Base-by-base conservation (phyloP, 1,139 yeast genomes). In the Geotrichum macrosporum region DNA sequence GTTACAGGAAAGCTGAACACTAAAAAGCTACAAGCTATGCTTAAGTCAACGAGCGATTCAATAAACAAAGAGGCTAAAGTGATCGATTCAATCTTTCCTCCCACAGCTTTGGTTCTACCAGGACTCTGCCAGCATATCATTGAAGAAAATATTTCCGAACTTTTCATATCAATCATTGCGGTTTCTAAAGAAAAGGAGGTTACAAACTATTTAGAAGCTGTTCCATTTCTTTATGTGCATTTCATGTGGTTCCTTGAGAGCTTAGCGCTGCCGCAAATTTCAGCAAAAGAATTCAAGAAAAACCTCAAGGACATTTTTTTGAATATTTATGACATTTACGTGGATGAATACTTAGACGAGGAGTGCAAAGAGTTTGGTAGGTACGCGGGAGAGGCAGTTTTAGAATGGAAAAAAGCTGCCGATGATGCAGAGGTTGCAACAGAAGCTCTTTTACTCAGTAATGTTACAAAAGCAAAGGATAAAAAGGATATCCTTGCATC, bases 401-500 rank as follows among this genome's bases (percentile, higher is more conserved):
- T 50, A 3, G 56, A 59, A 15, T 73, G 75, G 67, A 62, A 61
- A 16, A 54, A 56, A 9, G 62, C 63, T 19, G 59, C 65, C 0
- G 53, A 59, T 1, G 61, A 62, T 34, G 62, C 62, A 34, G 73
- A 72, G 35, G 63, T 61, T 2, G 68, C 64, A 27, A 64, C 71
- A 1, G 77, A 74, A 52, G 59, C 64, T 20, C 57, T 67, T 21
- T 59, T 71, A n/a, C 58, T 72, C 56, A 73, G 77, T 37, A 72
- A 70, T 53, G 65, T 72, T 41, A 62, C 54, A 27, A 66, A 63
- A 50, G 72, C 64, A 48, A 64, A 67, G 48, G 73, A 74, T 46
- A 74, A 76, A 54, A 62, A 68, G 30, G 73, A 73, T 46, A 72
- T 80, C 55, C 70, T 80, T 34, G 74, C 79, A 1, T 77, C 81